Evolutionary conservation across 345 rosid genomes (phyloP), one percentile per base, ranked within the genome.

Genomic region (Gossypioides kirkii): DNA sequence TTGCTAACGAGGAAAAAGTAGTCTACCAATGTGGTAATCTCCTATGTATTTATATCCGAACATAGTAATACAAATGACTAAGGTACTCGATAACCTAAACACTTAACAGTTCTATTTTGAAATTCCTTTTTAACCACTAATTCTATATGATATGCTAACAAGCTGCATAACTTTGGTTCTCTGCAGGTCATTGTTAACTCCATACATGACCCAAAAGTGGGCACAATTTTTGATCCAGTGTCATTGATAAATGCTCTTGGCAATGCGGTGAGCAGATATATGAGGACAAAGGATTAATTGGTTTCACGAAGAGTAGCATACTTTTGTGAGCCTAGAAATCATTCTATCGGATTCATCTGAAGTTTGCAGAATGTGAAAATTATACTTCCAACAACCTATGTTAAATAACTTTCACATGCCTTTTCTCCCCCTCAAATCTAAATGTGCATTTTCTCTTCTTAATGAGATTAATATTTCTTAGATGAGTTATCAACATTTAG

Each of bases 131-230:
- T 55, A 43, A 23, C 22, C 45, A 38, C 25, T 9, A 23, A 18
- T 43, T 41, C 50, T 62, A n/a, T 11, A 36, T 50, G 12, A 16
- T 38, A 70, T 23, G 45, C 61, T 56, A 41, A 22, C 22, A 54
- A 25, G 53, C 36, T 55, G 36, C 17, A 49, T 10, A 22, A 75
- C 38, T 16, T 38, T 50, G 47, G 53, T 38, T 41, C 38, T 71
- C 58, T 77, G 81, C 92, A 93, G 98, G 83, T 90, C 47, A 52
- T 77, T 20, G 92, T 93, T 45, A 89, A 90, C 73, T 83, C 83
- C 56, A 38, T 82, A 20, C 58, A 41, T 42, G 90, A 91, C 76
- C 83, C 89, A 4, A 90, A 88, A 79, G 87, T 82, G 23, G 92
- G 97, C 8, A 23, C 84, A 61, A 77, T 88, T 74, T 93, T 91